phyloP scores from a whole-genome alignment of 2,329 filamentous ascomycete genomes.

The Sphaerulina musiva region DNA sequence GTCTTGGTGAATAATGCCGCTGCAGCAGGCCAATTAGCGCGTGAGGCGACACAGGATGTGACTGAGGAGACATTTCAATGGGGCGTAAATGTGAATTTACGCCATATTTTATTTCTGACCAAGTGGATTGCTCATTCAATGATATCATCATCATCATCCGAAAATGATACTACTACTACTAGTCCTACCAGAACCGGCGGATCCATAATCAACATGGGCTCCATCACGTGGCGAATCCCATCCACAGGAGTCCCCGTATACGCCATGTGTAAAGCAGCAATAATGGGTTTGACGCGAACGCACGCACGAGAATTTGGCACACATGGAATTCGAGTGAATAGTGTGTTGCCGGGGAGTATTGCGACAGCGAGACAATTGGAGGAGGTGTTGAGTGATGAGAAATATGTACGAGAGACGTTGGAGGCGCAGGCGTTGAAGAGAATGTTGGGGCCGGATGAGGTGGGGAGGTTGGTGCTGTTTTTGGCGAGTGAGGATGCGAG shows the following conservation, averaged over 20 bases:
- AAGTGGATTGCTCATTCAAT: constrained; percentile 55
- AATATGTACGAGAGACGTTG: constrained; percentile 28
- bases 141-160: constrained; percentile 30
- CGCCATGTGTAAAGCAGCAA: constrained; percentile 26
- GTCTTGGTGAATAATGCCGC: constrained; percentile 59
- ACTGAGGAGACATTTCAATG: constrained; percentile 59
- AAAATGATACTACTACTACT: too few species aligned
- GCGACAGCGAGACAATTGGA: constrained; percentile 30
- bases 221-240: constrained; percentile 28
- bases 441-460: constrained; percentile 28
- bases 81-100: constrained; percentile 57
- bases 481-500: constrained; percentile 30
- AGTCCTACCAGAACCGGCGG: constrained; percentile 41
- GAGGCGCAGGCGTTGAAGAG: constrained; percentile 30
- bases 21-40: constrained; percentile 50
- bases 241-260: constrained; percentile 26
- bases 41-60: constrained; percentile 55
- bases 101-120: constrained; percentile 57
- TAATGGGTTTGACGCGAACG: constrained; percentile 28
- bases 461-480: constrained; percentile 29
- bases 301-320: constrained; percentile 29
- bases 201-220: constrained; percentile 43
- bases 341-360: constrained; percentile 30
- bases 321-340: constrained; percentile 27
- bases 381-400: constrained; percentile 28